A percentile compares a stretch with the other conserved stretches of the same genome.
phyloP scores from a whole-genome alignment of 495 filamentous ascomycete species.

The Eremomyces bilateralis region DNA sequence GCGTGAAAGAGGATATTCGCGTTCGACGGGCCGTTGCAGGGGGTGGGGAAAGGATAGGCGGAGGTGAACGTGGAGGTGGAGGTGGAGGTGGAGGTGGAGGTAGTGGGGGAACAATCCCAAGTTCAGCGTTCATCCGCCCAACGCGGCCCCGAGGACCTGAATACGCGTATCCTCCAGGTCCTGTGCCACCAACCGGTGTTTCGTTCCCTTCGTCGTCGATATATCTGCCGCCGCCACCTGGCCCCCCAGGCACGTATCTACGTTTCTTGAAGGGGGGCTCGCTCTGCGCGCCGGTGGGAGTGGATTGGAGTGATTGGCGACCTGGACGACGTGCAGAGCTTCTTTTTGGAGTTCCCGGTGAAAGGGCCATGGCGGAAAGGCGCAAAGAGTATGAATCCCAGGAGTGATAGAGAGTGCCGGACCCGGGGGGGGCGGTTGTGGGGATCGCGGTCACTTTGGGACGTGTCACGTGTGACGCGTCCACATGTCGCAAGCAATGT shows the following conservation, averaged over 20 bases:
- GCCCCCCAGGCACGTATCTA: conserved; percentile 20
- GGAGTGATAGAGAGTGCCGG: no score
- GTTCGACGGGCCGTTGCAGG: conserved; percentile 27
- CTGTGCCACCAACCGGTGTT: conserved; percentile 22
- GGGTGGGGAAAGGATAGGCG: conserved; percentile 17
- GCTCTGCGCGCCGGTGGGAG: background rate
- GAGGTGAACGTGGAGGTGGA: background rate
- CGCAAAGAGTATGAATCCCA: conserved; percentile 2
- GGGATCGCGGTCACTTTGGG: no score
- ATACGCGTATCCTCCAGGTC: no score
- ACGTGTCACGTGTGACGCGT: no score
- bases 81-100: conserved; percentile 23
- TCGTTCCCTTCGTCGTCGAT: conserved; percentile 19
- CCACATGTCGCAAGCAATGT: no score
- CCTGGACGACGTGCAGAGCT: conserved; percentile 3
- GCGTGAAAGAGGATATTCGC: no score
- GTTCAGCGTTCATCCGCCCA: conserved; percentile 17
- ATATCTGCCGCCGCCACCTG: conserved; percentile 21
- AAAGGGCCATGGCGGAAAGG: conserved; percentile 1
- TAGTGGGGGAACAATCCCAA: conserved; percentile 22
- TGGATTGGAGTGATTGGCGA: conserved; percentile 2
- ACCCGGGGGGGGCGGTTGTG: no score
- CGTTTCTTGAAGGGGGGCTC: conserved; percentile 12
- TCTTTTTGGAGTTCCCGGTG: conserved; percentile 2
- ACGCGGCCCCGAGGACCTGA: background rate